phyloP scores from a whole-genome alignment of 2,329 filamentous ascomycete genomes.

The Geosmithia flava region DNA sequence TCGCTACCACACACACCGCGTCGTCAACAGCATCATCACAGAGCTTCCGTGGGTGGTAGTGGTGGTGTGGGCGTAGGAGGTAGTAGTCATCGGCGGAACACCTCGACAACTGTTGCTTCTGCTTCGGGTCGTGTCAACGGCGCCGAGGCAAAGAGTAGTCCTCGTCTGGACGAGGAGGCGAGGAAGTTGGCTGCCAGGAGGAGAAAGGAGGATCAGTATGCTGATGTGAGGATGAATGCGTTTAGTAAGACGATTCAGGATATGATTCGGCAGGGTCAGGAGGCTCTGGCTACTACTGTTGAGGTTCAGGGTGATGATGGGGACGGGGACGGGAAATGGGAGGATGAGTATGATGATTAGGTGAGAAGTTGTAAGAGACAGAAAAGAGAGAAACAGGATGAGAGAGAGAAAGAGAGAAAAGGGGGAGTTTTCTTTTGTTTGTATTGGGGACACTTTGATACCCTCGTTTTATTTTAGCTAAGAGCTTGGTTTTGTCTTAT shows the following conservation, averaged over 20 bases:
- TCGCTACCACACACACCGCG: slow-evolving; percentile 6
- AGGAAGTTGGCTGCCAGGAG: slow-evolving; percentile 61
- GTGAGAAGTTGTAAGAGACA: background rate
- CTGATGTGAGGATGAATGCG: slow-evolving; percentile 66
- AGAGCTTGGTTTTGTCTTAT: no score
- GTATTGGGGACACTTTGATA: no score
- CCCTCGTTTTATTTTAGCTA: no score
- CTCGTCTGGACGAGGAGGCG: slow-evolving; percentile 51
- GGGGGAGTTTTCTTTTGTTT: no score
- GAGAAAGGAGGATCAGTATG: slow-evolving; percentile 60
- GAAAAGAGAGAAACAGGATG: no score
- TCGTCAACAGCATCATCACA: background rate
- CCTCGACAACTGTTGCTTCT: no score
- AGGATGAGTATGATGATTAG: slow-evolving; percentile 21
- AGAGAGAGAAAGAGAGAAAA: background rate
- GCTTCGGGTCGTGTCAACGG: no score
- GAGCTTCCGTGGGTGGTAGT: background rate
- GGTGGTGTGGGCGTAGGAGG: no score
- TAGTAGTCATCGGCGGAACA: no score
- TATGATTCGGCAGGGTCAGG: slow-evolving; percentile 81
- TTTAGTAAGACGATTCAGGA: slow-evolving; percentile 70
- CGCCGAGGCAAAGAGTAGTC: slow-evolving; percentile 23
- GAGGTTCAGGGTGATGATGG: slow-evolving; percentile 21
- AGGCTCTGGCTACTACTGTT: slow-evolving; percentile 70
- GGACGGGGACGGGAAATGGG: slow-evolving; percentile 29